Conservation (phyloP, 305 asterid species). For the Ilex paraguariensis region DNA sequence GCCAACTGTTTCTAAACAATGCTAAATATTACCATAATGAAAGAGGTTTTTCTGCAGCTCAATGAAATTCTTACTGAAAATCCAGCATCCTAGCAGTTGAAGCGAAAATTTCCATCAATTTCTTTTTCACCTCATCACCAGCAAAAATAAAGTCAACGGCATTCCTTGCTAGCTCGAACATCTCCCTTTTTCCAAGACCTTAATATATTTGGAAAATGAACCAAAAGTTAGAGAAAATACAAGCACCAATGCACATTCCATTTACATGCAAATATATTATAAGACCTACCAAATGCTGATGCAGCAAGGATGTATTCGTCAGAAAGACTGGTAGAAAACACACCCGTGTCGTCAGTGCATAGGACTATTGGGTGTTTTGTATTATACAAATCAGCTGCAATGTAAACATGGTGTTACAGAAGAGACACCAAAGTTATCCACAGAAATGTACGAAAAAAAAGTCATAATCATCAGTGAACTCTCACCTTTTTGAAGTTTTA, state of each 20-base stretch:
- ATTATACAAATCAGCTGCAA: slow-evolving; percentile 61
- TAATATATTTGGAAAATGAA: not conserved
- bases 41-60: no score
- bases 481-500: no score
- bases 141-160: slow-evolving; percentile 22
- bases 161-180: slow-evolving; percentile 16
- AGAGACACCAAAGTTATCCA: not conserved
- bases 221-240: not conserved
- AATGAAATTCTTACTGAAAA: not conserved
- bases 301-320: slow-evolving; percentile 52
- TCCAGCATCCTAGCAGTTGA: slow-evolving; percentile 13
- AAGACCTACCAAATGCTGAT: slow-evolving; percentile 52
- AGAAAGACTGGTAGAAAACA: slow-evolving; percentile 59
- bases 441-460: no score
- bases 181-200: slow-evolving; percentile 24
- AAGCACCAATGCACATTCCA: not conserved
- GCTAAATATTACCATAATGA: no score
- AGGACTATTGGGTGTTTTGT: slow-evolving; percentile 52
- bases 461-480: slow-evolving; percentile 2
- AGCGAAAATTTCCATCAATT: slow-evolving; percentile 19
- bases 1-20: no score
- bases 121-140: slow-evolving; percentile 13
- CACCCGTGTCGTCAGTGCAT: slow-evolving; percentile 68
- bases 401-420: slow-evolving; percentile 18
- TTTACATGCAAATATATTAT: slow-evolving; percentile 3